A percentile compares a stretch with the other conserved stretches of the same genome.
Evolutionary conservation across 805 yeast species (phyloP).

Genomic region (Peterozyma toletana): DNA sequence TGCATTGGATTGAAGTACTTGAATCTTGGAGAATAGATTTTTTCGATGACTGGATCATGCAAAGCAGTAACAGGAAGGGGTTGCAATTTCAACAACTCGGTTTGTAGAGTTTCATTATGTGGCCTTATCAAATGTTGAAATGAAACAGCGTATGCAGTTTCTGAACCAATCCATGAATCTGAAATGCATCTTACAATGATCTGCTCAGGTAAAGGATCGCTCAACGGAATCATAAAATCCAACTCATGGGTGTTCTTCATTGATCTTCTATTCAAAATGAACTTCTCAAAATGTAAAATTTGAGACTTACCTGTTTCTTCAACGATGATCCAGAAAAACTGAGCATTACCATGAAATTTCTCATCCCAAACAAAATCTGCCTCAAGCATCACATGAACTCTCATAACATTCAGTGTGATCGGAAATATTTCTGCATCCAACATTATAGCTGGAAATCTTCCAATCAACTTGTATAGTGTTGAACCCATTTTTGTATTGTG

Average conservation of each 20-base stretch:
- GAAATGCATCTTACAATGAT: constrained; percentile 72
- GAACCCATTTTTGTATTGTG: constrained; percentile 75
- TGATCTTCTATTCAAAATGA: constrained; percentile 57
- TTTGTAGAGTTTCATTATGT: constrained; percentile 76
- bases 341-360: constrained; percentile 72
- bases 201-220: constrained; percentile 89
- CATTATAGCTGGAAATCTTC: constrained; percentile 69
- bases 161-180: constrained; percentile 88
- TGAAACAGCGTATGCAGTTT: constrained; percentile 66
- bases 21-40: constrained; percentile 61
- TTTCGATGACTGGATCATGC: constrained; percentile 58
- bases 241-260: constrained; percentile 53
- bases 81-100: constrained; percentile 70
- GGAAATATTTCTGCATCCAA: constrained; percentile 83
- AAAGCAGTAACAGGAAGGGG: constrained; percentile 84
- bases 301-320: constrained; percentile 74
- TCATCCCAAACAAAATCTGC: constrained; percentile 87
- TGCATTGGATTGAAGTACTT: constrained; percentile 97
- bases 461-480: constrained; percentile 49
- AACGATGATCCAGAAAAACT: constrained; percentile 87
- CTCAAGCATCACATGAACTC: constrained; percentile 62
- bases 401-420: constrained; percentile 76
- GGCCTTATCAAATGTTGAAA: constrained; percentile 90
- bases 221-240: constrained; percentile 88
- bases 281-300: constrained; percentile 76